These are phyloP conservation scores for Nannizziopsis barbatae DNA, from an alignment of 2,329 filamentous ascomycete species.

Conservation along the genomic window DNA sequence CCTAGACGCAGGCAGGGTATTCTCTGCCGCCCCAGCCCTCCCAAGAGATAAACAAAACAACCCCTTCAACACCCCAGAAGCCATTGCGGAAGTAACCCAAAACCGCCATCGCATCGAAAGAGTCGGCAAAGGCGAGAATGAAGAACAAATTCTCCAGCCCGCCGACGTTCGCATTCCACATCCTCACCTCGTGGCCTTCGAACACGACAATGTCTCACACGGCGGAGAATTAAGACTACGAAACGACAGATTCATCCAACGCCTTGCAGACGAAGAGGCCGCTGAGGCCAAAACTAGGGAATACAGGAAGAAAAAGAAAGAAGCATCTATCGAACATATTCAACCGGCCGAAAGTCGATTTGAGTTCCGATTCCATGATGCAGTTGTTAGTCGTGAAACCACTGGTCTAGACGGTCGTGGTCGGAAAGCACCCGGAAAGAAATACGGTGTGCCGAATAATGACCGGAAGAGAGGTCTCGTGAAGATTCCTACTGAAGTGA, in stretches of 20 bases:
- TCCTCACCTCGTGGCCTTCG: conserved; percentile 45
- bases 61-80: conserved; percentile 26
- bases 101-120: conserved; percentile 30
- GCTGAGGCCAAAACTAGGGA: conserved; percentile 32
- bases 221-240: conserved; percentile 27
- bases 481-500: conserved; percentile 53
- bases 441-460: conserved; percentile 52
- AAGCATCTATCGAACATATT: conserved; percentile 34
- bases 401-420: conserved; percentile 46
- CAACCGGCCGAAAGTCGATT: conserved; percentile 42
- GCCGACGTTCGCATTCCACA: conserved; percentile 55
- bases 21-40: conserved; percentile 38
- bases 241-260: conserved; percentile 34
- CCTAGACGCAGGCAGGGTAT: conserved; percentile 52
- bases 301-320: conserved; percentile 32
- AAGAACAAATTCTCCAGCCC: conserved; percentile 45
- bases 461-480: conserved; percentile 52
- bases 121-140: conserved; percentile 33
- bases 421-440: conserved; percentile 43
- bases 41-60: conserved; percentile 17
- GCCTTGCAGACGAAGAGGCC: conserved; percentile 32
- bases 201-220: conserved; percentile 34
- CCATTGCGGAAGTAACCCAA: conserved; percentile 23
- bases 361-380: conserved; percentile 50
- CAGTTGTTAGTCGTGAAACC: conserved; percentile 42